Evolutionary conservation across 495 filamentous ascomycete species (phyloP).

Genomic region (Paragyromitra xinjiangensis): DNA sequence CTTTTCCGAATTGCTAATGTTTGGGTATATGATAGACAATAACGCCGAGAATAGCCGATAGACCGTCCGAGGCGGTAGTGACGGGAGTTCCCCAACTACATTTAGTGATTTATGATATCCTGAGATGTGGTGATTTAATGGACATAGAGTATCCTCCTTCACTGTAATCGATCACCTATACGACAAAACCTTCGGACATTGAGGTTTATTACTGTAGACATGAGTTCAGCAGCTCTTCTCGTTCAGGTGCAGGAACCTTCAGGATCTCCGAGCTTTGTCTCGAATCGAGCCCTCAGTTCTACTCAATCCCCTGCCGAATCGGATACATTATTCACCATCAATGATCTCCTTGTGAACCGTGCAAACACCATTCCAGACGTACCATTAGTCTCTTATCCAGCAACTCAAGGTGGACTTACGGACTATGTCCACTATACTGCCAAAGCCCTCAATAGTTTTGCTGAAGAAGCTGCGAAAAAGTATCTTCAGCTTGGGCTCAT

Average conservation of each 20-base stretch:
- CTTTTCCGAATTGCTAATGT: slow-evolving; percentile 14
- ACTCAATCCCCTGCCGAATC: not conserved
- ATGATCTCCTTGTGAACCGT: slow-evolving; percentile 35
- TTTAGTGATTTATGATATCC: not conserved
- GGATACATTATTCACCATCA: slow-evolving; percentile 28
- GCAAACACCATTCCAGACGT: slow-evolving; percentile 21
- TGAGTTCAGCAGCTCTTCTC: slow-evolving; percentile 17
- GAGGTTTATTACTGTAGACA: not conserved
- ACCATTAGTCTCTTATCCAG: slow-evolving; percentile 31
- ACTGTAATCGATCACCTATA: not conserved
- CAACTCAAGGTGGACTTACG: slow-evolving; percentile 38
- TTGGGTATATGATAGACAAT: not conserved
- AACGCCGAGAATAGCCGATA: slow-evolving; percentile 15
- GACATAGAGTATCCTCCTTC: not conserved
- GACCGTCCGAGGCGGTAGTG: not conserved
- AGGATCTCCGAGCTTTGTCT: not conserved
- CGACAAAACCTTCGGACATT: not conserved
- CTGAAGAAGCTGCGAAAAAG: slow-evolving; percentile 23
- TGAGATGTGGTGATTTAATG: slow-evolving; percentile 33
- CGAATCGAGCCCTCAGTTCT: not conserved
- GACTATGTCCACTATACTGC: slow-evolving; percentile 36
- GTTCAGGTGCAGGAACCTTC: slow-evolving; percentile 1
- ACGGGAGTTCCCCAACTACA: not conserved
- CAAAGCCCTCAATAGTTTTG: slow-evolving; percentile 20
- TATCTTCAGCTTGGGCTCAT: slow-evolving; percentile 29